Base-by-base conservation (phyloP, 305 asterid species). In the Fraxinus baroniana region DNA sequence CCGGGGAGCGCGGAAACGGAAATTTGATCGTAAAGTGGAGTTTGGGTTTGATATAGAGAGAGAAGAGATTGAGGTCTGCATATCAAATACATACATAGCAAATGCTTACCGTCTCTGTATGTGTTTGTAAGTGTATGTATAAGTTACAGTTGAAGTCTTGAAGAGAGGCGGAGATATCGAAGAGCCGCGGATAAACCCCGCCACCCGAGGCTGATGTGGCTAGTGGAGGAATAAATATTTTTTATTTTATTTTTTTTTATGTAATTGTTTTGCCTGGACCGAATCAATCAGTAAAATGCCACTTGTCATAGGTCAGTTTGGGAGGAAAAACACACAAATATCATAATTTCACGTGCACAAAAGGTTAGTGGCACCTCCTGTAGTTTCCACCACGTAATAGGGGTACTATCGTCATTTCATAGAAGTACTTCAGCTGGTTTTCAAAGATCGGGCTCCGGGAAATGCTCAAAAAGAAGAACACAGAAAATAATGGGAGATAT, bases 401-500 rank as follows among this genome's bases (percentile, higher is more conserved):
- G 89, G 88, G 79, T 46, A 74, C 33, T 78, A 78, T 7, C 80
- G 91, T 84, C 87, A 84, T 80, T 84, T 30, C 1, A n/a, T 2
- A 22, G 7, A 17, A 57, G 49, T 78, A 78, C 79, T 84, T 87
- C 73, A 46, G 57, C 89, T 85, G 79, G 76, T 41, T 62, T 78
- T 81, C 83, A 77, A 84, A 77, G 87, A 76, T 77, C 83, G 81
- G 83, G 86, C 66, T 55, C 26, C 10, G 0, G 26, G 76, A 75
- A 86, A 18, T 33, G 76, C 64, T 24, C 49, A 46, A 74, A 79
- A 86, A 79, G 49, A 66, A 82, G 64, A 73, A 70, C 64, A 68
- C 36, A 73, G 76, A 78, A 79, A 74, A 66, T 60, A 79, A 87
- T 73, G 87, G 70, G 90, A 84, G 89, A 85, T 84, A n/a, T 78